These are phyloP conservation scores for Pseudonitzschia multistriata DNA, from an alignment of 108 stramenopile genomes.

Conservation along the genomic window DNA sequence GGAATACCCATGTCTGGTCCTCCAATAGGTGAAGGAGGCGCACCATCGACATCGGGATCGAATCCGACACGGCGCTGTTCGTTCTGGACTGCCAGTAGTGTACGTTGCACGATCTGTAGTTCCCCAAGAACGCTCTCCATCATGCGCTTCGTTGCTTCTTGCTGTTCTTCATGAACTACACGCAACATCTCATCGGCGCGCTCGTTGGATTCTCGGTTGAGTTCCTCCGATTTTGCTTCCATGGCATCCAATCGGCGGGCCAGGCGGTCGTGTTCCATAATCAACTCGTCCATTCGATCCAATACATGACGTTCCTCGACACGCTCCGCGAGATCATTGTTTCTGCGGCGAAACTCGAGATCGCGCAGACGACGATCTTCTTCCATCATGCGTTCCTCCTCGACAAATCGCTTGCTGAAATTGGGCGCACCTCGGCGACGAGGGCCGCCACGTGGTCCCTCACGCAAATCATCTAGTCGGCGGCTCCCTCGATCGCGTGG, in stretches of 20 bases:
- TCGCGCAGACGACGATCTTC: slow-evolving; percentile 1
- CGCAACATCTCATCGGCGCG: slow-evolving; percentile 15
- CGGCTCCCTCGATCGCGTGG: not conserved
- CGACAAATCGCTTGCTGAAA: slow-evolving; percentile 6
- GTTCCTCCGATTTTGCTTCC: slow-evolving; percentile 13
- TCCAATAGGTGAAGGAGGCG: not conserved
- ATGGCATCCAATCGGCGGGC: slow-evolving; percentile 4
- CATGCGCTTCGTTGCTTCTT: slow-evolving; percentile 8
- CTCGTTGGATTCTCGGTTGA: not conserved
- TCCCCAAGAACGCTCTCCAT: slow-evolving; percentile 9
- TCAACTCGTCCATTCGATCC: slow-evolving; percentile 13
- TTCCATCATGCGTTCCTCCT: slow-evolving; percentile 11
- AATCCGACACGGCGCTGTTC: not conserved
- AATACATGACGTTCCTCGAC: slow-evolving; percentile 14
- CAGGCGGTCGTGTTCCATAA: slow-evolving; percentile 11
- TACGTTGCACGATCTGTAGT: slow-evolving; percentile 8
- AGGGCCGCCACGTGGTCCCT: not conserved
- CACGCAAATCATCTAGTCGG: not conserved
- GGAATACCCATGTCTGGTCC: not conserved
- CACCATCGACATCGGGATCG: not conserved
- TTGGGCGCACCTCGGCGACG: slow-evolving; percentile 7
- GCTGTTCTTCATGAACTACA: slow-evolving; percentile 10
- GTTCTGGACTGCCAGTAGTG: slow-evolving; percentile 1
- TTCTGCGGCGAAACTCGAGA: slow-evolving; percentile 4
- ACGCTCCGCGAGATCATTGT: slow-evolving; percentile 10